Evolutionary conservation across 2,329 filamentous ascomycete genomes (phyloP), one percentile per base, ranked within the genome.

Genomic region (Aotearoamyces nothofagi): DNA sequence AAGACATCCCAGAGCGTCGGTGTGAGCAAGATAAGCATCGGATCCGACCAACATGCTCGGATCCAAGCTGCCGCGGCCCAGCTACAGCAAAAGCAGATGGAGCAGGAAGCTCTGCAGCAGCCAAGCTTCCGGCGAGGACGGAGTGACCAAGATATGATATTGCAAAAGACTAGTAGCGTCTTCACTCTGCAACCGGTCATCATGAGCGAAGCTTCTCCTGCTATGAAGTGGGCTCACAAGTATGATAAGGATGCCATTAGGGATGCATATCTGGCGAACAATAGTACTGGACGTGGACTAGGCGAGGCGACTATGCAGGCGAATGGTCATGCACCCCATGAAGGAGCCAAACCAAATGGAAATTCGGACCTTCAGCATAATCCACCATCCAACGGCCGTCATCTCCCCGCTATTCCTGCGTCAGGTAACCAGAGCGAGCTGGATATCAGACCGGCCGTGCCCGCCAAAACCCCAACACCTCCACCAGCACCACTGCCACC

Each of bases 171-270:
- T 3, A 86, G 76, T 52, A 98, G 90, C 40, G 69, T 92, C 32
- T 66, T 94, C 46, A 93, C 84, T 3, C 60, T 96, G 26, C 86
- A 93, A 48, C 79, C 84, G 2, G 68, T 74, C 30, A 78, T 96
- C 36, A 64, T 86, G 45, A 83, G 66, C 30, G 90, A 93, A 50
- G 87, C 86, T 11, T 90, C 80, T 6, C 80, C 84, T 14, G 90
- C 90, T 1, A 78, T 98, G 75, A 92, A 93, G 53, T 98, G 90
- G 90, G 83, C 87, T 17, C 87, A 66, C 52, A 84, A 84, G 44
- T 96, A 94, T 49, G 90, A 96, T 55, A 92, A 90, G 55, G 76
- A 90, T 44, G 64, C 77, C 5, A 77, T 92, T 37, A 75, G 84
- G 30, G 74, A 82, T 38, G 74, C 81, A n/a, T 96, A 96, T 52